These are phyloP conservation scores for Candida krabiensis DNA, from an alignment of 805 yeast species.

Conservation along the genomic window DNA sequence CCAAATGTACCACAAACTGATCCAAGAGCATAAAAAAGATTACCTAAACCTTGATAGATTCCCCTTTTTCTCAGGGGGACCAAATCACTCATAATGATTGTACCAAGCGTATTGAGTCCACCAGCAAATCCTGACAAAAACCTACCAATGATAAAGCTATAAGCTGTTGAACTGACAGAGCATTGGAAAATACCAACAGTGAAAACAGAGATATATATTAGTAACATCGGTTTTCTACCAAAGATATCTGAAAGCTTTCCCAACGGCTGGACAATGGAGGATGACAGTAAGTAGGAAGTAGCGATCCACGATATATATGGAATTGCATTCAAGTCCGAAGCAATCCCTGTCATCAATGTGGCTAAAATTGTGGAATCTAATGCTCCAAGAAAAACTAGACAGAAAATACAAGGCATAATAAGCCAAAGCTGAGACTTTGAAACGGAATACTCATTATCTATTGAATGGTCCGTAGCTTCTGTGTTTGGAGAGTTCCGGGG, in stretches of 20 bases:
- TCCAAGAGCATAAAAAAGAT: slow-evolving; percentile 77
- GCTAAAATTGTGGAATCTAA: slow-evolving; percentile 69
- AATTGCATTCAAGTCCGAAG: slow-evolving; percentile 65
- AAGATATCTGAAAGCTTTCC: slow-evolving; percentile 73
- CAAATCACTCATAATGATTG: slow-evolving; percentile 77
- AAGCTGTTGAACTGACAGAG: slow-evolving; percentile 47
- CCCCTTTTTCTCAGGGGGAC: slow-evolving; percentile 83
- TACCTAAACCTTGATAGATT: slow-evolving; percentile 81
- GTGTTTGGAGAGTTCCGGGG: not conserved
- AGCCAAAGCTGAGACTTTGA: slow-evolving; percentile 29
- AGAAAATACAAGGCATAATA: slow-evolving; percentile 42
- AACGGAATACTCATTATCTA: slow-evolving; percentile 25
- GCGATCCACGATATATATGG: slow-evolving; percentile 73
- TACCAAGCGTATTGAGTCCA: slow-evolving; percentile 77
- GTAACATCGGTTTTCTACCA: slow-evolving; percentile 56
- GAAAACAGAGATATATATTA: slow-evolving; percentile 56
- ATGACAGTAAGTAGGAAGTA: slow-evolving; percentile 64
- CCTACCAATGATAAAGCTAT: slow-evolving; percentile 52
- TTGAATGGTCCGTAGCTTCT: not conserved
- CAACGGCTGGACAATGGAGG: slow-evolving; percentile 73
- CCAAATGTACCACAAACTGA: slow-evolving; percentile 64
- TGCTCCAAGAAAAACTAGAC: slow-evolving; percentile 59
- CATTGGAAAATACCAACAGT: slow-evolving; percentile 59
- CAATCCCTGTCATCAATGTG: slow-evolving; percentile 62
- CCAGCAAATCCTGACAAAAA: slow-evolving; percentile 88